phyloP scores from a whole-genome alignment of 2,329 filamentous ascomycete species.

The Aspergillus glaucus region DNA sequence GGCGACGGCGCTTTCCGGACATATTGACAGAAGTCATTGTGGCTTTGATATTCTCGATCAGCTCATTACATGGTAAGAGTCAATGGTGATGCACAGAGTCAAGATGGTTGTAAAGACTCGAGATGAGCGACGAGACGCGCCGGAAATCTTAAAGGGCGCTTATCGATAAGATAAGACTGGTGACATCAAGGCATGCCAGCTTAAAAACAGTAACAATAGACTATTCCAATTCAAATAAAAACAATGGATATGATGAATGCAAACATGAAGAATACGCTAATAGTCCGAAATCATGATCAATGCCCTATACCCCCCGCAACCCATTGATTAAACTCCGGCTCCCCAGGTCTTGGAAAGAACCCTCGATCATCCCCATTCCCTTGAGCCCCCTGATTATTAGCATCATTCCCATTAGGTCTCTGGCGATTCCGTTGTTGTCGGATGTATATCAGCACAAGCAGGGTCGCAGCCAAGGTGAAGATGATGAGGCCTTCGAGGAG shows the following conservation, averaged over 20 bases:
- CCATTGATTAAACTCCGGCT: conserved; percentile 65
- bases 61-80: background rate
- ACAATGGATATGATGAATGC: background rate
- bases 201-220: background rate
- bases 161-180: conserved; percentile 1
- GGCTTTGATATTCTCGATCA: background rate
- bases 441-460: conserved; percentile 77
- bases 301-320: conserved; percentile 58
- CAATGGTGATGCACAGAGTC: background rate
- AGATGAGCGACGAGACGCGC: background rate
- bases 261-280: background rate
- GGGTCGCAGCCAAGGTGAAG: conserved; percentile 64
- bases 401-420: conserved; percentile 28
- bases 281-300: conserved; percentile 19
- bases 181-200: background rate
- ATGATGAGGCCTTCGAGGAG: conserved; percentile 81
- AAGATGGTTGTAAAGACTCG: background rate
- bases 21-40: conserved; percentile 13
- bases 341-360: conserved; percentile 59
- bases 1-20: conserved; percentile 57
- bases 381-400: conserved; percentile 18
- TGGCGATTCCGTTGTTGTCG: conserved; percentile 40
- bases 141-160: conserved; percentile 11
- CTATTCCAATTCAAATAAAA: conserved; percentile 8
- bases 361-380: conserved; percentile 41